Evolutionary conservation across 1,139 yeast genomes (phyloP), one percentile per base, ranked within the genome.

Genomic region (Suhomyces choctaworum): DNA sequence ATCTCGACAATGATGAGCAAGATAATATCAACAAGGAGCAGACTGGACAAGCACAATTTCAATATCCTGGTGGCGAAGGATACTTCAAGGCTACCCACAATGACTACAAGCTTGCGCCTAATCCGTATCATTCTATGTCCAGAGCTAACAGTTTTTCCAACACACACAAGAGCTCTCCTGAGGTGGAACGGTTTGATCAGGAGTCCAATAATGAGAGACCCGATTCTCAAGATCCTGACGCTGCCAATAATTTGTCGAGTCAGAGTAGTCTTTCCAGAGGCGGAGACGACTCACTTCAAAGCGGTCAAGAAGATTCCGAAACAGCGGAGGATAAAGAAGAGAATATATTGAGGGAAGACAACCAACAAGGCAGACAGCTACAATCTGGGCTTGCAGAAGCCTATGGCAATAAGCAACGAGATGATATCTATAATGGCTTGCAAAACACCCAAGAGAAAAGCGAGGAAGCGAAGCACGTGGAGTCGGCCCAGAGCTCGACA

Each of bases 401-500:
- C 10, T n/a, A 22, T 10, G 31, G 27, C n/a, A 27, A 23, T 8
- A 32, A 27, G 10, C 35, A 22, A 7, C 27, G 23, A 4, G 29
- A 32, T 5, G 32, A 34, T n/a, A 16, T 34, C 11, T 32, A 27
- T 22, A 29, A 30, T 7, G 32, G 22, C 4, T 33, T 30, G 34
- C 14, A 21, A 2, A 35, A 33, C 17, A 26, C 39, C 4, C 37
- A 29, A 6, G 34, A 32, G 12, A 37, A 33, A 15, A 34, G 33
- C 3, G 16, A 19, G n/a, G 29, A 24, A 8, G 26, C 28, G 13
- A 32, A 31, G 13, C 28, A 30, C n/a, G 20, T 24, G 1, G 31
- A 22, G 4, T 46, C 51, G 2, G 32, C 50, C 3, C 38, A 37
- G 30, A 56, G 60, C 37, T 62, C 68, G 0, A 48, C 58, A 2